Conservation (phyloP, 2,329 filamentous ascomycete species). For the Parastagonospora nodorum region DNA sequence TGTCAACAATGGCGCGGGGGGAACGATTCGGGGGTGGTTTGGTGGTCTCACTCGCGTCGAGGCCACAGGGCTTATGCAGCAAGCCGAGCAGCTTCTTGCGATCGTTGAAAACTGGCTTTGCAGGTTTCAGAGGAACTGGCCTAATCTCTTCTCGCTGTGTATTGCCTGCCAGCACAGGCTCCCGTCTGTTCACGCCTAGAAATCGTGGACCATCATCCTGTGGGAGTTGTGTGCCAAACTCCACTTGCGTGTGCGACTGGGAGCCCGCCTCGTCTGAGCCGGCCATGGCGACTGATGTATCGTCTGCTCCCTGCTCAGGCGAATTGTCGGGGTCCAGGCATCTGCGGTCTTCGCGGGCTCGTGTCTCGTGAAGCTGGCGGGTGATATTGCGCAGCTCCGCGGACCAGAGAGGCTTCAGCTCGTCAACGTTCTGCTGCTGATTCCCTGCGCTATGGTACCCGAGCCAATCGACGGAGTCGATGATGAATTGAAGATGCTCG, state of each 20-base stretch:
- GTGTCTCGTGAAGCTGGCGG: slow-evolving; percentile 15
- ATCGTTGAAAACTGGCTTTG: not conserved
- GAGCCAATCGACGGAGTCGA: slow-evolving; percentile 24
- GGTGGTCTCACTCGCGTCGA: too few relatives aligned
- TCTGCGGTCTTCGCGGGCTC: slow-evolving; percentile 18
- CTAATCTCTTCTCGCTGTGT: slow-evolving; percentile 17
- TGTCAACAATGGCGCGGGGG: too few relatives aligned
- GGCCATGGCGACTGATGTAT: slow-evolving; percentile 9
- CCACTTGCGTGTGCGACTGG: slow-evolving; percentile 27
- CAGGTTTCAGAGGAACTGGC: slow-evolving; percentile 2
- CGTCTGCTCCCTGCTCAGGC: slow-evolving; percentile 9
- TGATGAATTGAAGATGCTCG: slow-evolving; percentile 23
- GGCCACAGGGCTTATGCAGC: too few relatives aligned
- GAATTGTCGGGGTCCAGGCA: slow-evolving; percentile 16
- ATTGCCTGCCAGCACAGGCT: slow-evolving; percentile 28
- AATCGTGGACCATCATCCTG: slow-evolving; percentile 8
- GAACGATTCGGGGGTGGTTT: too few relatives aligned
- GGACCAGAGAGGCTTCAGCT: slow-evolving; percentile 7
- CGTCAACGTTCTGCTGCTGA: not conserved
- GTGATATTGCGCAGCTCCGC: slow-evolving; percentile 9
- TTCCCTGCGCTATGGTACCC: not conserved
- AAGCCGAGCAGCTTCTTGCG: too few relatives aligned
- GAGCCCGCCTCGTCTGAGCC: slow-evolving; percentile 10
- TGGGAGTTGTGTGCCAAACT: slow-evolving; percentile 28
- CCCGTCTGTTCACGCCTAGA: slow-evolving; percentile 17